These are phyloP conservation scores for Leccinum colubrinum DNA, from an alignment of 1,284 basidiomycete species.

Conservation along the genomic window DNA sequence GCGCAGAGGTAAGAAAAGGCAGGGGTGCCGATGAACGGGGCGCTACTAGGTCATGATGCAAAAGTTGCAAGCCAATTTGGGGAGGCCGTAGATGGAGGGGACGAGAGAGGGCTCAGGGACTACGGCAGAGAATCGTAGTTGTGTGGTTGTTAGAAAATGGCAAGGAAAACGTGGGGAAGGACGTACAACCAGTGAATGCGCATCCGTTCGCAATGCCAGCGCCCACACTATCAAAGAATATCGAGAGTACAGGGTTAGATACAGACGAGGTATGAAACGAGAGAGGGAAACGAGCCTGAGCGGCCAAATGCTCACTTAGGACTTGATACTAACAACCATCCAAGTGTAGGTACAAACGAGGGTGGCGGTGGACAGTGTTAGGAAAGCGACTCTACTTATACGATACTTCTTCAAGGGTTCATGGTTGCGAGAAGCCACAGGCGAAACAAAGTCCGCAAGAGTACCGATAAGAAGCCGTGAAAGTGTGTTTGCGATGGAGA, in stretches of 20 bases:
- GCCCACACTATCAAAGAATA: conserved; percentile 39
- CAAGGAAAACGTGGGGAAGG: not conserved
- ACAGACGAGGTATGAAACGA: not conserved
- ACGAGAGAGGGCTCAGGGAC: conserved; percentile 56
- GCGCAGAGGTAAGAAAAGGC: conserved; percentile 76
- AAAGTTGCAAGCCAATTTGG: conserved; percentile 72
- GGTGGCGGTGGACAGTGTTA: conserved; percentile 46
- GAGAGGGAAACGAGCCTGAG: conserved; percentile 47
- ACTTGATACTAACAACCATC: conserved; percentile 47
- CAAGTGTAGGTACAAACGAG: conserved; percentile 52
- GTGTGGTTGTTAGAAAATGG: not conserved
- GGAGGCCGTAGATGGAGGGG: conserved; percentile 65
- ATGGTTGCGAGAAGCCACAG: conserved; percentile 44
- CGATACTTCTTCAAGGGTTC: conserved; percentile 42
- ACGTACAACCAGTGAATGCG: conserved; percentile 66
- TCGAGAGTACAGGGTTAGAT: not conserved
- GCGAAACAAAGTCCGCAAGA: conserved; percentile 67
- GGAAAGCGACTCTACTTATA: conserved; percentile 60
- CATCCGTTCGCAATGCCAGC: conserved; percentile 67
- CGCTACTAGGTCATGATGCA: conserved; percentile 61
- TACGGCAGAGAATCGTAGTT: conserved; percentile 21
- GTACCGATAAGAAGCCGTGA: conserved; percentile 67
- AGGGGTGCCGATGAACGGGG: conserved; percentile 71
- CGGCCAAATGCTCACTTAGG: conserved; percentile 53
- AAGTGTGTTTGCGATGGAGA: conserved; percentile 68